phyloP scores from a whole-genome alignment of 1,284 basidiomycete species.

The Fistulina hepatica region DNA sequence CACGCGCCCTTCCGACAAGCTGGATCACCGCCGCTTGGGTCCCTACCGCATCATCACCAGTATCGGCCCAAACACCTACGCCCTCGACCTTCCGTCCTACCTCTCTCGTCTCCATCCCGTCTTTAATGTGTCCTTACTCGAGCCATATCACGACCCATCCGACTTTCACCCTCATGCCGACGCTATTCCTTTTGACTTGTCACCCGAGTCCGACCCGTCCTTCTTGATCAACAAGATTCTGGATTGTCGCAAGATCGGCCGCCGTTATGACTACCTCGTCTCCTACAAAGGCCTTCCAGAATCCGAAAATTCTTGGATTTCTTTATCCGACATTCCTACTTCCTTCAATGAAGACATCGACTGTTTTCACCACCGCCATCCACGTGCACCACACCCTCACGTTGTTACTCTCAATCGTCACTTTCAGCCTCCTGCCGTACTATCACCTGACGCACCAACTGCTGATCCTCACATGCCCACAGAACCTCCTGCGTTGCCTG shows the following conservation, averaged over 20 bases:
- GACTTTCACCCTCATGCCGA: conserved; percentile 15
- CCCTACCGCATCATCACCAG: conserved; percentile 25
- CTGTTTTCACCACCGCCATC: conserved; percentile 21
- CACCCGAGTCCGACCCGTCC: conserved; percentile 9
- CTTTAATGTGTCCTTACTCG: conserved; percentile 31
- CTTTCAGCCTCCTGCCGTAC: too few species aligned
- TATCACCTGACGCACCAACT: too few species aligned
- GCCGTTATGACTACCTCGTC: conserved; percentile 24
- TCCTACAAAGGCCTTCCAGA: conserved; percentile 16
- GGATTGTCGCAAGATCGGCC: conserved; percentile 21
- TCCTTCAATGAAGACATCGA: conserved; percentile 18
- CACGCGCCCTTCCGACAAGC: conserved; percentile 7
- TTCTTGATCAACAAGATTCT: conserved; percentile 17
- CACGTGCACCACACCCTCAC: conserved; percentile 16
- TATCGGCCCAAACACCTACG: conserved; percentile 18
- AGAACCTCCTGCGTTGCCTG: too few species aligned
- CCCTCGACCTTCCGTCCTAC: conserved; percentile 23
- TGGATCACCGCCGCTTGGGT: conserved; percentile 27
- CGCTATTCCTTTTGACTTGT: conserved; percentile 11
- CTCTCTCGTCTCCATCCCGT: conserved; percentile 26
- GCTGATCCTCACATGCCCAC: too few species aligned
- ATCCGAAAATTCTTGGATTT: conserved; percentile 22
- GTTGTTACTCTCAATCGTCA: too few species aligned
- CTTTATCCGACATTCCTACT: conserved; percentile 21
- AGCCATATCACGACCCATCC: conserved; percentile 22